Conservation (phyloP, 352 stramenopile genomes). For the Paralagenidium karlingii region DNA sequence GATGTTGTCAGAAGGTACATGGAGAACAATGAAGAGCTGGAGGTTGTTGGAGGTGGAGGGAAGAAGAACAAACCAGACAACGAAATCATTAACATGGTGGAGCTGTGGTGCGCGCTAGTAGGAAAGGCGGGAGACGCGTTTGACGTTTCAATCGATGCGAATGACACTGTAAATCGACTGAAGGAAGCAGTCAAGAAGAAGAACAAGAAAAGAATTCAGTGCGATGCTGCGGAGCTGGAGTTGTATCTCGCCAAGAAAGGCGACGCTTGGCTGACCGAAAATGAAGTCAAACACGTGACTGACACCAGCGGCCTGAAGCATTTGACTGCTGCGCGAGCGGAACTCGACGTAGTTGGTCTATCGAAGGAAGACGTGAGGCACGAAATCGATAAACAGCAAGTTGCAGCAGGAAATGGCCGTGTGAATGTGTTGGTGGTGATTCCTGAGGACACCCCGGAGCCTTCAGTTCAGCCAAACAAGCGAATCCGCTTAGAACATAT, state of each 20-base stretch:
- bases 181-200: conserved; percentile 11
- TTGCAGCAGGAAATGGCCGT: neutral
- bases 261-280: conserved; percentile 10
- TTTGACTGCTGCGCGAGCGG: conserved; percentile 6
- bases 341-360: conserved; percentile 3
- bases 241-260: conserved; percentile 9
- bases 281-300: conserved; percentile 5
- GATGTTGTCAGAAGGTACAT: no score
- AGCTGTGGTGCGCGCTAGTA: no score
- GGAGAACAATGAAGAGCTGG: no score
- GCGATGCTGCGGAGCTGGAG: conserved; percentile 5
- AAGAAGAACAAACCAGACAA: no score
- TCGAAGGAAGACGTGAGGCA: conserved; percentile 2
- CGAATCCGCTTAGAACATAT: no score
- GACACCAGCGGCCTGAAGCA: conserved; percentile 6
- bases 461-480: no score
- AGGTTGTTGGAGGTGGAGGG: no score
- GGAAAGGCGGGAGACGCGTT: no score
- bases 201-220: conserved; percentile 1
- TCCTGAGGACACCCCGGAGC: neutral
- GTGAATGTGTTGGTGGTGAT: neutral
- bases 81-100: no score
- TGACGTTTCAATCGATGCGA: no score
- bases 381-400: neutral
- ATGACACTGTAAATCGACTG: no score